Evolutionary conservation across 495 filamentous ascomycete genomes (phyloP).

Genomic region (Penicillium taxi): DNA sequence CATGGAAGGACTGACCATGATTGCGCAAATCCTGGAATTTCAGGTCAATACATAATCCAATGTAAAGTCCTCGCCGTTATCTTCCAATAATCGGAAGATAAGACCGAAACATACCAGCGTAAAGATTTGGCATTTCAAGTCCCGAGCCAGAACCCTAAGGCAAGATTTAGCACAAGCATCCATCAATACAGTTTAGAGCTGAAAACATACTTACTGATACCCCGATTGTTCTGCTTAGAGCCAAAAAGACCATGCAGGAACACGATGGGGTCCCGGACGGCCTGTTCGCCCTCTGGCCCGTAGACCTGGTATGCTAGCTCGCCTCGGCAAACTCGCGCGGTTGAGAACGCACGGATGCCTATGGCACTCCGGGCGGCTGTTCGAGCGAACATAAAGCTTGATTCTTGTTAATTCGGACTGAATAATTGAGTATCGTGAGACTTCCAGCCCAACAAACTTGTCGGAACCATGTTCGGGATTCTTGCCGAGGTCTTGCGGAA

Average conservation of each 20-base stretch:
- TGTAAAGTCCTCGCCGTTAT: background rate
- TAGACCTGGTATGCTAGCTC: constrained; percentile 39
- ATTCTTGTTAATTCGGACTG: no score
- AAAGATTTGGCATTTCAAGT: constrained; percentile 75
- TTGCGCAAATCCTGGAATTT: constrained; percentile 74
- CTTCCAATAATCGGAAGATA: background rate
- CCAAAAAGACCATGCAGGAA: constrained; percentile 94
- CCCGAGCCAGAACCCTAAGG: constrained; percentile 69
- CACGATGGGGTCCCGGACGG: constrained; percentile 57
- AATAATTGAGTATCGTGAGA: no score
- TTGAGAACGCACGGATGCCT: constrained; percentile 31
- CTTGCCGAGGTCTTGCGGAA: no score
- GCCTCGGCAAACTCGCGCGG: constrained; percentile 18
- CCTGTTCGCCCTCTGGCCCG: constrained; percentile 30
- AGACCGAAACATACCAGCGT: constrained; percentile 55
- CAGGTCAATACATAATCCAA: background rate
- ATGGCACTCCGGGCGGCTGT: constrained; percentile 10
- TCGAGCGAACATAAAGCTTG: constrained; percentile 14
- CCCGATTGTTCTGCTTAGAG: constrained; percentile 91
- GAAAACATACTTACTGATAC: constrained; percentile 84
- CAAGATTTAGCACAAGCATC: no score
- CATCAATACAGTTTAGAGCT: background rate
- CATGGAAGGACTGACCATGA: constrained; percentile 84
- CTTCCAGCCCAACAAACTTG: no score
- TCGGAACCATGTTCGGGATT: no score